Evolutionary conservation across 208 protist species (phyloP), one percentile per base, ranked within the genome.

Genomic region (Trypanosoma melophagium): DNA sequence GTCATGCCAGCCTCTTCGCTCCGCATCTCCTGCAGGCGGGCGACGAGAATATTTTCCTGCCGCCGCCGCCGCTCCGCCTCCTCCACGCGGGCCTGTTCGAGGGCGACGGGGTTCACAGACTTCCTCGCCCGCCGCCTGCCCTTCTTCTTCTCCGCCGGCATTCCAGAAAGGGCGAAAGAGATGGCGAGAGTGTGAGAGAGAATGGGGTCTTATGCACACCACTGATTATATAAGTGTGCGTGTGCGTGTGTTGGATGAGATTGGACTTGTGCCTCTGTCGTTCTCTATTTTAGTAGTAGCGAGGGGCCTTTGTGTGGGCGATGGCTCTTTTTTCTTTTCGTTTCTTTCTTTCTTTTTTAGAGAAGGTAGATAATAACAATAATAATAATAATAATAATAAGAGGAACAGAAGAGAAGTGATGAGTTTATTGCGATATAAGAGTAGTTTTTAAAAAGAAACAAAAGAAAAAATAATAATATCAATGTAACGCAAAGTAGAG

Each of bases 1-100:
- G 85, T 81, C 74, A 95, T 77, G 21, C 65, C 62, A 71, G 86
- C 79, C 77, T 98, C 94, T 60, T 95, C 84, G 42, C 85, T 71
- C n/a, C 94, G 61, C 21, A 97, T 66, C 44, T 97, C 81, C 8
- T 77, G 67, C 14, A 98, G 69, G 25, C 87, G 81, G 16, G 75
- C 78, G 38, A 92, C 69, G 17, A 96, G 70, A 45, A 96, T 77
- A 25, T 77, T 81, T 40, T 91, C 71, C 67, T 95, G 79, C 0
- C 87, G 87, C 24, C 79, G 65, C 19, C 79, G 86, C 58, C 77
- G 70, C 60, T 96, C 89, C 8, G 81, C 81, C 62, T 92, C 94
- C 66, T 93, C 84, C 25, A 81, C 73, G 31, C 81, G 79, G n/a
- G 77, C 63, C n/a, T 77, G 80, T 64, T 93, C 87, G 28, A 87